Conservation (phyloP, 2,329 filamentous ascomycete genomes). For the Arthrobotrys sphaeroides region DNA sequence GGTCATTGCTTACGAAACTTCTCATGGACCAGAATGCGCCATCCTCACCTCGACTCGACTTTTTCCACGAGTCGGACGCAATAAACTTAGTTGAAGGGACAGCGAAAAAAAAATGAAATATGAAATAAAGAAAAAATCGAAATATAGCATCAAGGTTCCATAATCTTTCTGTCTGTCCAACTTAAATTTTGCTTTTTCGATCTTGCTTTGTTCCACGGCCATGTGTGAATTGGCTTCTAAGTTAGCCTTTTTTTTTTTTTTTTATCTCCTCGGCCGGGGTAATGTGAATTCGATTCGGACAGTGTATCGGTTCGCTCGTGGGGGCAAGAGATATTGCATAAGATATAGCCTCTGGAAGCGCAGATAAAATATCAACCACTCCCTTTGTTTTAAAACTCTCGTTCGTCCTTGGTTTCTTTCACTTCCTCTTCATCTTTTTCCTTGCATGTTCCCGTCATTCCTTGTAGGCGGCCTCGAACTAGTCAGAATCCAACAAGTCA, state of each 20-base stretch:
- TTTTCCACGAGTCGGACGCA: conserved; percentile 24
- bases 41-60: conserved; percentile 1
- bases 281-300: not conserved
- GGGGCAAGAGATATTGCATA: conserved; percentile 34
- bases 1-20: conserved; percentile 11
- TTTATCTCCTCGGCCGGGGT: conserved; percentile 14
- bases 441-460: too few species aligned
- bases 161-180: conserved; percentile 20
- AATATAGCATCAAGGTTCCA: conserved; percentile 52
- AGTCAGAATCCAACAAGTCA: too few species aligned
- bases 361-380: not conserved
- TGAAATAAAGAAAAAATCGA: too few species aligned
- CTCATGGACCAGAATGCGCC: conserved; percentile 12
- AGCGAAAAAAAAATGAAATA: conserved; percentile 28
- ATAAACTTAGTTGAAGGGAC: too few species aligned
- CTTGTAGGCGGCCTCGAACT: too few species aligned
- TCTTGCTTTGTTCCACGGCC: conserved; percentile 37
- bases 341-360: conserved; percentile 13
- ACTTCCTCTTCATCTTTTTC: not conserved
- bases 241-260: conserved; percentile 14
- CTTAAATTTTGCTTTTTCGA: conserved; percentile 48
- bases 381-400: not conserved
- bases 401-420: not conserved
- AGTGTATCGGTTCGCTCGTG: not conserved
- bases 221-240: conserved; percentile 33